Conservation (phyloP, 1,139 yeast genomes). For the Ashbya aceris region DNA sequence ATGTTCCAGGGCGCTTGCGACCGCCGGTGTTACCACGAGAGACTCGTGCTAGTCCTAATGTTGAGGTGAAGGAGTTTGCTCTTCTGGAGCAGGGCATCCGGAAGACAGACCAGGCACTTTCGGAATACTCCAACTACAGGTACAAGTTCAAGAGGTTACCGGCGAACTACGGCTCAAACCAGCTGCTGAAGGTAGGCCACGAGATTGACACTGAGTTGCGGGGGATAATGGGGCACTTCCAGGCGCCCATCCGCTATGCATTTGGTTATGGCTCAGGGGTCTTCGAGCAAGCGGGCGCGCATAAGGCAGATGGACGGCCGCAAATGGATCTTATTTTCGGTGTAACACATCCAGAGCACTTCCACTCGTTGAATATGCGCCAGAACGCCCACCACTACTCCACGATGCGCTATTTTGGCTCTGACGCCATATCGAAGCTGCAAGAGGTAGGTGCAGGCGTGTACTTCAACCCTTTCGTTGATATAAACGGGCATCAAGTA, state of each 20-base stretch:
- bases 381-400: conserved; percentile 74
- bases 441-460: conserved; percentile 84
- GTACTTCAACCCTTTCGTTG: conserved; percentile 85
- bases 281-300: conserved; percentile 62
- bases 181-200: conserved; percentile 40
- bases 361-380: conserved; percentile 64
- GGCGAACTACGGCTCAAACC: conserved; percentile 48
- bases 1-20: too few relatives aligned
- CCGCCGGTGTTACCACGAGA: background rate
- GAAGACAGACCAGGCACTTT: conserved; percentile 29
- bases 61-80: conserved; percentile 16
- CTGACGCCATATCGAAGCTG: conserved; percentile 46
- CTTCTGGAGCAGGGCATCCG: conserved; percentile 30
- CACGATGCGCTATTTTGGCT: conserved; percentile 49
- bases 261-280: conserved; percentile 97
- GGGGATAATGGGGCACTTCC: conserved; percentile 46
- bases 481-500: conserved; percentile 51
- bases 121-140: conserved; percentile 34
- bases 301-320: conserved; percentile 35
- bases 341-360: conserved; percentile 61
- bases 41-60: background rate
- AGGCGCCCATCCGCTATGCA: conserved; percentile 62
- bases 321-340: conserved; percentile 87
- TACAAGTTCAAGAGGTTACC: conserved; percentile 42
- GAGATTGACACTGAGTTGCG: conserved; percentile 41